A percentile compares a stretch with the other conserved stretches of the same genome.
Evolutionary conservation across 176 grass and related monocot species (phyloP).

Genomic region (Eragrostis curvula): DNA sequence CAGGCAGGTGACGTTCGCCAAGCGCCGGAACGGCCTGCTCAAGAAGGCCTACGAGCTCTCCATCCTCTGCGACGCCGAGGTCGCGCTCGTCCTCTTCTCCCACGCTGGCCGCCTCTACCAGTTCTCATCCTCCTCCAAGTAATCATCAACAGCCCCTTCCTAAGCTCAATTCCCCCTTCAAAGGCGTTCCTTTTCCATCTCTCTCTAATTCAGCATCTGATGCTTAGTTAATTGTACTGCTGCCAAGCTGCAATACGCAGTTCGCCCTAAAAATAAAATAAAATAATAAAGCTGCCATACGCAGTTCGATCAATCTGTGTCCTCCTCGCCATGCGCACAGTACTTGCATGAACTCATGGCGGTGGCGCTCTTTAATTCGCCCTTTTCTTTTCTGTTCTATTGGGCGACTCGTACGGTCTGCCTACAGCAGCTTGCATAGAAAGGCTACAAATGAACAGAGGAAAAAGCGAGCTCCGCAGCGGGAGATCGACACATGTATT

Average conservation of each 20-base stretch:
- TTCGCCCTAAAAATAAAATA: no score
- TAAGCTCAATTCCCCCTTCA: neutral
- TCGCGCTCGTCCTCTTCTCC: slow-evolving; percentile 85
- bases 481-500: slow-evolving; percentile 28
- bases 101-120: slow-evolving; percentile 69
- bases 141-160: neutral
- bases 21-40: slow-evolving; percentile 78
- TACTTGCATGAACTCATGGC: slow-evolving; percentile 49
- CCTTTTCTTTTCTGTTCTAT: slow-evolving; percentile 37
- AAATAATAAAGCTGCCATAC: neutral
- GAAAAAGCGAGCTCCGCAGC: neutral
- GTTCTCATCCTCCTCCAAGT: slow-evolving; percentile 68
- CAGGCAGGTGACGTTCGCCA: slow-evolving; percentile 87
- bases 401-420: slow-evolving; percentile 3
- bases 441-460: slow-evolving; percentile 2
- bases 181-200: neutral
- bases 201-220: no score
- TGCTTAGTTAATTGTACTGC: neutral
- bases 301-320: slow-evolving; percentile 24
- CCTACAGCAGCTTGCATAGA: slow-evolving; percentile 12
- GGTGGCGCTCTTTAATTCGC: slow-evolving; percentile 6
- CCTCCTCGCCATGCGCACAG: neutral
- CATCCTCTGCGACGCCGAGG: slow-evolving; percentile 80
- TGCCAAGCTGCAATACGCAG: neutral
- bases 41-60: slow-evolving; percentile 93